Percentiles rank a stretch among this genome's conserved stretches.
Conservation (phyloP, 805 yeast species). For the Saturnispora silvae region DNA sequence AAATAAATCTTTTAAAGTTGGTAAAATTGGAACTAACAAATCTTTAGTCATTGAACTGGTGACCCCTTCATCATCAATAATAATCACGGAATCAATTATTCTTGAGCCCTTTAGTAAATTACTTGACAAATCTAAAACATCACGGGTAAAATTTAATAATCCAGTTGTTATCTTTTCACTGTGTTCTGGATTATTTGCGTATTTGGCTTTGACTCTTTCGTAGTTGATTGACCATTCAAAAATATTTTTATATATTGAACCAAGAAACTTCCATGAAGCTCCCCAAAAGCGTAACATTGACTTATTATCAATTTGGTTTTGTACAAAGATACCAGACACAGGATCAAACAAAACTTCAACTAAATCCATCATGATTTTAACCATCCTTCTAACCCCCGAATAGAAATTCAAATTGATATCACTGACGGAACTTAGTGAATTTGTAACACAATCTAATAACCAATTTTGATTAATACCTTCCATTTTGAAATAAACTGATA, state of each 20-base stretch:
- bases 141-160: slow-evolving; percentile 65
- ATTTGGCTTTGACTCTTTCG: slow-evolving; percentile 18
- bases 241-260: slow-evolving; percentile 56
- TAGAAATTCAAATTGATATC: slow-evolving; percentile 2
- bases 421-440: slow-evolving; percentile 29
- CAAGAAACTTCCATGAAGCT: slow-evolving; percentile 60
- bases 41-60: slow-evolving; percentile 12
- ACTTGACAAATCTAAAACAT: slow-evolving; percentile 70
- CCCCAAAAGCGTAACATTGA: slow-evolving; percentile 47
- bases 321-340: slow-evolving; percentile 40
- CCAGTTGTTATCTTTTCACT: slow-evolving; percentile 18
- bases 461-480: background rate
- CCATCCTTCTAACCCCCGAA: slow-evolving; percentile 34
- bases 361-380: slow-evolving; percentile 68
- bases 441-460: slow-evolving; percentile 35
- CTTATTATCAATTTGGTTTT: slow-evolving; percentile 12
- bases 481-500: slow-evolving; percentile 40
- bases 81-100: slow-evolving; percentile 27
- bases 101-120: slow-evolving; percentile 55
- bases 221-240: slow-evolving; percentile 56
- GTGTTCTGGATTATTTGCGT: slow-evolving; percentile 12
- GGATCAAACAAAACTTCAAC: slow-evolving; percentile 55
- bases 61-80: slow-evolving; percentile 14
- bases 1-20: slow-evolving; percentile 57
- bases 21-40: slow-evolving; percentile 44